Percentiles rank a stretch among this genome's conserved stretches.
phyloP scores from a whole-genome alignment of 495 filamentous ascomycete genomes.

The Durotheca rogersii region DNA sequence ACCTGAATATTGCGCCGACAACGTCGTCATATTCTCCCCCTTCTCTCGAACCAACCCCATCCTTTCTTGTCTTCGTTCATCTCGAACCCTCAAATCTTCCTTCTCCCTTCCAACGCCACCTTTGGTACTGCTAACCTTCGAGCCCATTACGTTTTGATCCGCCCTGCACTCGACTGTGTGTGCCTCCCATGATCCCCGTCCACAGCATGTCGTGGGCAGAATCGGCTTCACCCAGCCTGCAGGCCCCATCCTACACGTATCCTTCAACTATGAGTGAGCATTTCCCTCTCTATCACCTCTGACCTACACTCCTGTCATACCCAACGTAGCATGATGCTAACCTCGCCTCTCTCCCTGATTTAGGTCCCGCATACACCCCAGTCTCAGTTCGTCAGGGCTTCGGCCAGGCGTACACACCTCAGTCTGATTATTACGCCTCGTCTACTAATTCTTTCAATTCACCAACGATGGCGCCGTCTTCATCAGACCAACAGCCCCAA shows the following conservation, averaged over 20 bases:
- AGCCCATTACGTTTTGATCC: neutral
- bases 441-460: slow-evolving; percentile 35
- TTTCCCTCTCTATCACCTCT: neutral
- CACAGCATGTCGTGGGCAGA: slow-evolving; percentile 37
- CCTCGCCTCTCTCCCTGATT: slow-evolving; percentile 21
- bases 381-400: slow-evolving; percentile 51
- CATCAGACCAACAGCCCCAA: slow-evolving; percentile 34
- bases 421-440: slow-evolving; percentile 31
- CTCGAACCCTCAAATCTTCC: too few species aligned
- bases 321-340: slow-evolving; percentile 21
- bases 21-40: slow-evolving; percentile 3
- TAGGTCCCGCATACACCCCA: slow-evolving; percentile 52
- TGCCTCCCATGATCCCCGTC: neutral
- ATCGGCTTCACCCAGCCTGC: slow-evolving; percentile 36
- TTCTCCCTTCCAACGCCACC: neutral
- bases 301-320: neutral
- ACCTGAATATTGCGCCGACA: neutral
- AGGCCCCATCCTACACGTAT: slow-evolving; percentile 37
- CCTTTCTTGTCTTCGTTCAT: slow-evolving; percentile 2
- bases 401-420: slow-evolving; percentile 40
- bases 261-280: slow-evolving; percentile 30
- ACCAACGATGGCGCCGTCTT: slow-evolving; percentile 22
- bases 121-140: slow-evolving; percentile 15
- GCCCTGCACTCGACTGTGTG: neutral
- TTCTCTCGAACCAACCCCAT: slow-evolving; percentile 6